Percentiles rank a stretch among this genome's conserved stretches.
These are phyloP conservation scores for Chaetomium globosum DNA, from an alignment of 2,329 filamentous ascomycete species.

Conservation along the genomic window DNA sequence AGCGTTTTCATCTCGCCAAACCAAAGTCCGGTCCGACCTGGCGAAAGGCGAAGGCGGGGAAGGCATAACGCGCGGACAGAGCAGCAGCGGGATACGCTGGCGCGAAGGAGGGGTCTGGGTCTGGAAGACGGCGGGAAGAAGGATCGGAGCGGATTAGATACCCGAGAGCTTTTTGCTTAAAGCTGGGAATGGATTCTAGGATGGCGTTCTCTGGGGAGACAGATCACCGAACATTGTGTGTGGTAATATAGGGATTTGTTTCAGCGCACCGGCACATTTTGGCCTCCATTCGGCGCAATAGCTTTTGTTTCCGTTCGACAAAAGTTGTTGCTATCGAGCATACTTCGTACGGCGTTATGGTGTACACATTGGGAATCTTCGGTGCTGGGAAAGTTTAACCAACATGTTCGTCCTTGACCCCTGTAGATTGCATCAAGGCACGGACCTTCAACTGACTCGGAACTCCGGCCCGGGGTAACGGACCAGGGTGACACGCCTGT, in stretches of 20 bases:
- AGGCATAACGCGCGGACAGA: conserved; percentile 78
- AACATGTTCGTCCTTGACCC: not conserved
- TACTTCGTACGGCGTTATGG: not conserved
- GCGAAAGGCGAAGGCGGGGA: conserved; percentile 71
- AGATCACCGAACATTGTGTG: not conserved
- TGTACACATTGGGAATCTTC: no score
- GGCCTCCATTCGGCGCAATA: not conserved
- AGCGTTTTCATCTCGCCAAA: conserved; percentile 97
- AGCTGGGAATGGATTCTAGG: conserved; percentile 21
- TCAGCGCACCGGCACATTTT: not conserved
- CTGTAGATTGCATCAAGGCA: not conserved
- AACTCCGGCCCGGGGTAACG: not conserved
- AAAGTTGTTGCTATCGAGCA: not conserved
- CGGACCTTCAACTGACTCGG: not conserved
- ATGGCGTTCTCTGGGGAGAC: conserved; percentile 16
- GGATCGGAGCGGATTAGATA: conserved; percentile 72
- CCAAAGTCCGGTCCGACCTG: conserved; percentile 85
- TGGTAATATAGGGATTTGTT: not conserved
- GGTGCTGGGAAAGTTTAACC: not conserved
- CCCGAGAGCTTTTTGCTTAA: conserved; percentile 44
- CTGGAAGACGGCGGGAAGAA: conserved; percentile 66
- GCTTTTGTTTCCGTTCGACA: not conserved
- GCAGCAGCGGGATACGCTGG: conserved; percentile 68
- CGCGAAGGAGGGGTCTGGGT: conserved; percentile 76
- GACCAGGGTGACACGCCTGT: not conserved